Conservation (phyloP, 2,329 filamentous ascomycete genomes). For the Calonectria honghensis region DNA sequence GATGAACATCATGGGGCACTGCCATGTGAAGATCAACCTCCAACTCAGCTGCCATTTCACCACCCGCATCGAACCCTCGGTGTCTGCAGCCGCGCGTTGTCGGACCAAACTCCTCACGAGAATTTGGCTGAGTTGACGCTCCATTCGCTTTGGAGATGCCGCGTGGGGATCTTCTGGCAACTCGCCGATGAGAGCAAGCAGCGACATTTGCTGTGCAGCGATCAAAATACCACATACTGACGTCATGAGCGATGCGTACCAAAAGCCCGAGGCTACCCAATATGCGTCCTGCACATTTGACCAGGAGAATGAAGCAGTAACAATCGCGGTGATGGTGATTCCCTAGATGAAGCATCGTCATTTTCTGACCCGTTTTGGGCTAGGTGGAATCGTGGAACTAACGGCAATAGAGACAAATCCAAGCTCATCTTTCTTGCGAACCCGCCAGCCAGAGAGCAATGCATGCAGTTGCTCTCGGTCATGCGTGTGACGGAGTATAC, state of each 20-base stretch:
- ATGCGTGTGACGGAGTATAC: neutral
- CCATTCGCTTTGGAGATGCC: neutral
- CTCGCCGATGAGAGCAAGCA: conserved; percentile 26
- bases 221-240: conserved; percentile 26
- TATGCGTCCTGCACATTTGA: conserved; percentile 18
- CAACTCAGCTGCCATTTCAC: conserved; percentile 18
- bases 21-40: conserved; percentile 28
- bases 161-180: conserved; percentile 5
- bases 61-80: neutral
- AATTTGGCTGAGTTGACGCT: conserved; percentile 23
- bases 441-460: conserved; percentile 13
- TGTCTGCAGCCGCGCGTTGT: neutral
- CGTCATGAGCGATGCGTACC: conserved; percentile 27
- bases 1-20: conserved; percentile 33
- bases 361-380: neutral
- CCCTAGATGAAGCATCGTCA: neutral
- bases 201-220: conserved; percentile 30
- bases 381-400: neutral
- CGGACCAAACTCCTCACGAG: neutral
- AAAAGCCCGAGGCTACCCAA: conserved; percentile 20
- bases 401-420: conserved; percentile 28
- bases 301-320: conserved; percentile 27
- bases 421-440: conserved; percentile 28
- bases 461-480: conserved; percentile 18
- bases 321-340: conserved; percentile 19